phyloP scores from a whole-genome alignment of 2,329 filamentous ascomycete species.

The Mariannaea elegans region DNA sequence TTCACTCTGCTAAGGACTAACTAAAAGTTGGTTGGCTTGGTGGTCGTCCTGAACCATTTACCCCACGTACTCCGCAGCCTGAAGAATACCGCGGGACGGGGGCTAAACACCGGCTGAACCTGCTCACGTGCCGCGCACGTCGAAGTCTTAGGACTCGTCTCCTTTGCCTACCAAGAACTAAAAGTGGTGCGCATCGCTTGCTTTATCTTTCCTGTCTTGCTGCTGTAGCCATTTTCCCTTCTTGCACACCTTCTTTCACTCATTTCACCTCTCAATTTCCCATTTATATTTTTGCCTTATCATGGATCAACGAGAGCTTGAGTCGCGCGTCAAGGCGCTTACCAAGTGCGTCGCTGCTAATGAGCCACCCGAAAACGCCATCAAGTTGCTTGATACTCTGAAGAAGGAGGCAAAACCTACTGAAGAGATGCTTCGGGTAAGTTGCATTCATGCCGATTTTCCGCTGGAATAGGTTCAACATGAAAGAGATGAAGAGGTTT shows the following conservation, averaged over 20 bases:
- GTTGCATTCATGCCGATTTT: slow-evolving; percentile 41
- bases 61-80: slow-evolving; percentile 3
- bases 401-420: slow-evolving; percentile 84
- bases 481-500: not conserved
- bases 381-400: slow-evolving; percentile 79
- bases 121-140: slow-evolving; percentile 15
- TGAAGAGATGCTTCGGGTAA: slow-evolving; percentile 86
- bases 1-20: too few species aligned
- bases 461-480: not conserved
- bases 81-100: too few species aligned
- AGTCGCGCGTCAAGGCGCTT: slow-evolving; percentile 79
- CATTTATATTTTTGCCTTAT: slow-evolving; percentile 12
- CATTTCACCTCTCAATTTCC: slow-evolving; percentile 10
- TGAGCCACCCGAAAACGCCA: slow-evolving; percentile 76
- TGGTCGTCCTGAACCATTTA: not conserved
- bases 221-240: not conserved
- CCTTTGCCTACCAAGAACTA: slow-evolving; percentile 12
- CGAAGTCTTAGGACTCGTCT: not conserved
- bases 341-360: slow-evolving; percentile 80
- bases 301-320: slow-evolving; percentile 87
- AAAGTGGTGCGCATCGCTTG: slow-evolving; percentile 23
- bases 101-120: slow-evolving; percentile 15
- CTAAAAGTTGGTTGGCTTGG: too few species aligned
- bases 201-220: not conserved
- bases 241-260: not conserved